Base-by-base conservation (phyloP, 345 rosid genomes). In the Aurinia saxatilis region DNA sequence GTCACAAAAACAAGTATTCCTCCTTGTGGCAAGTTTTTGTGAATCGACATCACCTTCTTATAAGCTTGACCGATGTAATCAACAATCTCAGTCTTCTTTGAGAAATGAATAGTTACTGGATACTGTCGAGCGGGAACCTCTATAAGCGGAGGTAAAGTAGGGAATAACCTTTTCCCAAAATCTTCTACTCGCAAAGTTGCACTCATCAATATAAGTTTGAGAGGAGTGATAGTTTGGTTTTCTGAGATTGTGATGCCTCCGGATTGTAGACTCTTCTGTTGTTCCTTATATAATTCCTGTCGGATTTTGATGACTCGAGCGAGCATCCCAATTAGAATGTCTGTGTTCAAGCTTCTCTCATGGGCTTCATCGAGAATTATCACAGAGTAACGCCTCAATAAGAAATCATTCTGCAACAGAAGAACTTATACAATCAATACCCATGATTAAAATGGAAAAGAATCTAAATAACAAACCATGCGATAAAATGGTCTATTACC, bases 1-100 rank as follows among this genome's bases (percentile, higher is more conserved):
- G 96, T 91, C 58, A 91, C 95, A 75, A 88, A 91, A 50, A 88
- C 89, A 46, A 91, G 96, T 71, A 91, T 69, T 57, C 96, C 98
- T 37, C 96, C 98, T 62, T 71, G 89, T 19, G 96, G 98, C 46
- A 91, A 79, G 74, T 75, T 83, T 74, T 77, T 86, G 76, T 91
- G 92, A 53, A 91, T 91, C 23, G 95, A 82, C 79, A 84, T 75
- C 36, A 91, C 87, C 66, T 86, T 91, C 77, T 86, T 88, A 63
- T 76, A 88, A 46, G 98, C 96, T 68, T 91, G 82, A 6, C 95
- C 91, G 50, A 92, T 74, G 66, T 87, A 92, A 81, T 92, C 96
- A 49, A 85, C 83, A 63, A 75, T 70, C 51, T 87, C 96, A 36
- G 95, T 92, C 77, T 76, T 83, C 83, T 82, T 89, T 3, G 91